Conservation (phyloP, 2,329 filamentous ascomycete genomes). For the Atkinsonella texensis region DNA sequence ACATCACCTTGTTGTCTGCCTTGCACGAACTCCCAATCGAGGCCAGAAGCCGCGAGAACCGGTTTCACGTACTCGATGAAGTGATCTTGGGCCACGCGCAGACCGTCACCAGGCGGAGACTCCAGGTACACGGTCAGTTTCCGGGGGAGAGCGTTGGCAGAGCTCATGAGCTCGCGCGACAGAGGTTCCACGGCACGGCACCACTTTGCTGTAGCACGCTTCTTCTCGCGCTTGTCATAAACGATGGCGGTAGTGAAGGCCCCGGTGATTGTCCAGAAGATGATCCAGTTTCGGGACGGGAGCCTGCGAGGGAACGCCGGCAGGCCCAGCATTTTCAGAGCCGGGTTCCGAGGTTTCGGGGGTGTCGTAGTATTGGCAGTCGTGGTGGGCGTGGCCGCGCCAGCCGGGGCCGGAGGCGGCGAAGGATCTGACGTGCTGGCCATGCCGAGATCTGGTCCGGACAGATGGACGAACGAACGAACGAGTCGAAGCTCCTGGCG, state of each 20-base stretch:
- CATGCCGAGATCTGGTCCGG: background rate
- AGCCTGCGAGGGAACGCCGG: conserved; percentile 74
- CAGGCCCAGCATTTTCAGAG: conserved; percentile 69
- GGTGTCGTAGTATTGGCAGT: conserved; percentile 11
- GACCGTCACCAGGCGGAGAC: conserved; percentile 74
- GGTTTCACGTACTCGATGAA: conserved; percentile 96
- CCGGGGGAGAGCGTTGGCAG: conserved; percentile 60
- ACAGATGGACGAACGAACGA: background rate
- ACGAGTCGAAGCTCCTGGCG: background rate
- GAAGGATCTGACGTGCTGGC: background rate
- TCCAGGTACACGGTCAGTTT: conserved; percentile 79
- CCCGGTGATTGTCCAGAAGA: conserved; percentile 73
- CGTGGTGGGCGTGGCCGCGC: conserved; percentile 14
- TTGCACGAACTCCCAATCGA: conserved; percentile 95
- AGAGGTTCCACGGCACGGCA: conserved; percentile 74
- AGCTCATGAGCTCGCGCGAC: conserved; percentile 59
- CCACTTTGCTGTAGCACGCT: conserved; percentile 76
- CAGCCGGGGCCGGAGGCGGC: background rate
- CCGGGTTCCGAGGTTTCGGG: conserved; percentile 49
- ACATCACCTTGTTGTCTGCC: conserved; percentile 89
- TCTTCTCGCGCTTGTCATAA: conserved; percentile 89
- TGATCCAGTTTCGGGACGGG: conserved; percentile 94
- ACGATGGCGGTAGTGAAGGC: conserved; percentile 69
- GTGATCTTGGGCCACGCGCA: conserved; percentile 80
- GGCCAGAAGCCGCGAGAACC: conserved; percentile 71